Evolutionary conservation across 345 rosid species (phyloP), one percentile per base, ranked within the genome.

Genomic region (Viola odorata): DNA sequence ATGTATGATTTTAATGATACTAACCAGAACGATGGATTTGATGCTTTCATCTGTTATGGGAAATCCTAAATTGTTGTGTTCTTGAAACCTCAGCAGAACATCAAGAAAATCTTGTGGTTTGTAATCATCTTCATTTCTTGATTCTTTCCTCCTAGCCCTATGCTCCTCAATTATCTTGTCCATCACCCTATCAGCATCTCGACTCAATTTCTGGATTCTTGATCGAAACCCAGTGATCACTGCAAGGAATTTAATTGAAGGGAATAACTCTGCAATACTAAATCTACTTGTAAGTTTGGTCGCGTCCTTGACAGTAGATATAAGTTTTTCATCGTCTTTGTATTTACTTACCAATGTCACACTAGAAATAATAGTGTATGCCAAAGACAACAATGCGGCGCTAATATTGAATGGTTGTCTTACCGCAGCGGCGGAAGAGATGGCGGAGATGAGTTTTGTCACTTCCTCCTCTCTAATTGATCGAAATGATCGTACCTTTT

Each of bases 1-100:
- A 40, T n/a, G n/a, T n/a, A n/a, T n/a, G n/a, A n/a, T n/a, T n/a
- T n/a, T n/a, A n/a, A n/a, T n/a, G n/a, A n/a, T 38, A 38, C 59
- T 56, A 2, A 54, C 60, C 23, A 64, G 1, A 14, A 53, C 13
- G 32, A 64, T 37, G 36, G 44, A 8, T 36, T 53, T 64, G 50
- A 55, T n/a, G n/a, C 8, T 55, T 36, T 36, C 15, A 8, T 64
- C 60, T 0, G 60, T 11, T 5, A 55, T 0, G 36, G 68, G 53
- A 37, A 64, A 17, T 12, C 38, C 53, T 41, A 45, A 36, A 7
- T 12, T 10, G 0, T 32, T 47, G 3, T 14, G 8, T 3, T 45
- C 53, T 7, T 56, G 60, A 11, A 42, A 0, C 12, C 39, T 55
- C 6, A 64, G 6, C 6, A 63, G 52, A 54, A 49, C 67, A 42